Base-by-base conservation (phyloP, 768 basidiomycete genomes). In the Podaxis carcinomalis region DNA sequence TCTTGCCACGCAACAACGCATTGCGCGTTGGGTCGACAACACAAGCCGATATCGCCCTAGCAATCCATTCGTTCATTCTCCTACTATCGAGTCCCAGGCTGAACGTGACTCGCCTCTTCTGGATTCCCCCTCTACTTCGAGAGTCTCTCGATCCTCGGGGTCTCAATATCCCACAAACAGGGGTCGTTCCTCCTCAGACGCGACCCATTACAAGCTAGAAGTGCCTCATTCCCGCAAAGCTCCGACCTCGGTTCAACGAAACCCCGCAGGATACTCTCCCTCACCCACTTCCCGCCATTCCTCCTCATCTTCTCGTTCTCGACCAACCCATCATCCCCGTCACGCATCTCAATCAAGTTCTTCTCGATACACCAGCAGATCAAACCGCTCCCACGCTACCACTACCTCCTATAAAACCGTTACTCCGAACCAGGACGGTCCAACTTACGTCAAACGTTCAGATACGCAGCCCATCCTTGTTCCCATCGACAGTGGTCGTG, bases 11-110 rank as follows among this genome's bases (percentile, higher is more conserved):
- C 63, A 61, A 32, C 27, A 57, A 23, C 53, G 63, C 11, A 61
- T 64, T 36, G 55, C 63, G 19, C 35, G 56, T 21, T 64, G 63
- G 63, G 63, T 61, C 19, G 59, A 64, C 23, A 51, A 56, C 19
- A 61, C 63, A 11, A 51, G 25, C 10, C 35, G 25, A 25, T 19
- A 51, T 16, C 39, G 23, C 23, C 63, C 55, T 7, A 56, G 63
- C 50, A 61, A 64, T 39, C 59, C 63, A 3, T 64, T 64, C 47
- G n/a, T 56, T 16, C 50, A 44, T 4, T 60, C 59, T 14, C 51
- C 59, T n/a, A 16, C 40, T 4, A 9, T 19, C 19, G 51, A 37
- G 10, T 21, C 49, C 35, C 19, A 53, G n/a, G 23, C 47, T 4
- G 39, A 21, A 11, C n/a, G 4, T 19, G 11, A 36, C 28, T 42